Evolutionary conservation across 495 filamentous ascomycete genomes (phyloP), one percentile per base, ranked within the genome.

Genomic region (Trichoderma reesei): DNA sequence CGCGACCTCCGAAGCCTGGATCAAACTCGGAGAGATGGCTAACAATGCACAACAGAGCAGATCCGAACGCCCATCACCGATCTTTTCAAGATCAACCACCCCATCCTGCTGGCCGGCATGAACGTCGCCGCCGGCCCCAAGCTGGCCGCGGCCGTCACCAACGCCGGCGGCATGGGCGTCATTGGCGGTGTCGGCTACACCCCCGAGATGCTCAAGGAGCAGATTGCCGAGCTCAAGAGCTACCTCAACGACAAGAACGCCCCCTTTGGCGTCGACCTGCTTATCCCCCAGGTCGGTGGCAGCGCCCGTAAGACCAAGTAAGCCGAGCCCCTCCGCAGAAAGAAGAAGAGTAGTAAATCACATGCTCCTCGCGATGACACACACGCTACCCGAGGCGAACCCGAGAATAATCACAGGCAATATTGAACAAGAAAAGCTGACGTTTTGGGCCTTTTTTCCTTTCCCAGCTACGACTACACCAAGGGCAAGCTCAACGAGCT

Each of bases 121-220:
- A 98, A 98, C 82, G 95, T 98, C 65, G 95, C 94, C 60, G 95
- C 94, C 60, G 94, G 94, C 59, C 95, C 95, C 59, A 96, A 92
- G 83, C 86, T 98, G 72, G 95, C 94, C 48, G 94, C 94, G 20
- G 94, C 94, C 10, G 94, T 98, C 69, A 95, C 94, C 65, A 96
- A 98, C 78, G 94, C 94, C 38, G 94, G 94, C 67, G 94, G 94
- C 72, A 80, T 98, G 65, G 94, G 94, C 78, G 94, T 98, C 67
- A 90, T 98, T 73, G 94, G 94, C 69, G 94, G 94, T 72, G 86
- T 98, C 69, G 91, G 90, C 68, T 98, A 98, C 81, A 96, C 91
- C 42, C 94, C 94, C 67, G 91, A 96, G 26, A 98, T 98, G 94
- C 84, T 98, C 62, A 84, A 84, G 37, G 94, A 98, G 73, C 94